Percentiles rank a stretch among this genome's conserved stretches.
phyloP scores from a whole-genome alignment of 306 rosid species.

The Trifolium subterraneum region DNA sequence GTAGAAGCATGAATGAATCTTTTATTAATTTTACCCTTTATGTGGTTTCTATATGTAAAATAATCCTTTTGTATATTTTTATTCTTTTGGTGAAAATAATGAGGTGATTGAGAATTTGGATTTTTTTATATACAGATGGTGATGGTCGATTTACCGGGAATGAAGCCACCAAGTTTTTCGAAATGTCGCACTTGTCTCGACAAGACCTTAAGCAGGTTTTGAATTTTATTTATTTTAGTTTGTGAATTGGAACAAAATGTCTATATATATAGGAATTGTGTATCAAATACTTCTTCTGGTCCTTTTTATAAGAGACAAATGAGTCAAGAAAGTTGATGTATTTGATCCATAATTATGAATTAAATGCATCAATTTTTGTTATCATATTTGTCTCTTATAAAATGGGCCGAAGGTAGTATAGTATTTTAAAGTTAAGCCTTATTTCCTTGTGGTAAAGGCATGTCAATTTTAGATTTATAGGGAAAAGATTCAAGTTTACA shows the following conservation, averaged over 20 bases:
- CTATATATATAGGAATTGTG: too few relatives aligned
- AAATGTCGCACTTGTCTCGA: slow-evolving; percentile 74
- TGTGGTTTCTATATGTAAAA: neutral
- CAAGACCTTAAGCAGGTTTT: slow-evolving; percentile 87
- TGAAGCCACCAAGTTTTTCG: slow-evolving; percentile 79
- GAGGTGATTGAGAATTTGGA: neutral
- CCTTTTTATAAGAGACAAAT: too few relatives aligned
- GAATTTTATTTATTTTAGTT: slow-evolving; percentile 11
- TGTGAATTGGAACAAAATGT: neutral
- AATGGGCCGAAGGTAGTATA: too few relatives aligned
- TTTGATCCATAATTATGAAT: too few relatives aligned
- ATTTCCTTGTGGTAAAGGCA: neutral
- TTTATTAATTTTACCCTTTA: neutral
- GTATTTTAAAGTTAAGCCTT: neutral
- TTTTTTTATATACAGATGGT: slow-evolving; percentile 54
- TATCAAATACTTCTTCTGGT: too few relatives aligned
- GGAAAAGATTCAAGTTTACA: neutral
- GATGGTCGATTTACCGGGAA: slow-evolving; percentile 94
- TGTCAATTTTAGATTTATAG: neutral
- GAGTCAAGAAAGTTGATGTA: too few relatives aligned
- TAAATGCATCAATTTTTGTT: too few relatives aligned
- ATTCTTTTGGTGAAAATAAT: neutral
- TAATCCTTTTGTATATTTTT: neutral
- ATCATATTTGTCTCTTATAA: too few relatives aligned
- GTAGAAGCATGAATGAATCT: neutral